A percentile compares a stretch with the other conserved stretches of the same genome.
These are phyloP conservation scores for Zelopaecilomyces penicillatus DNA, from an alignment of 2,329 filamentous ascomycete genomes.

Conservation along the genomic window DNA sequence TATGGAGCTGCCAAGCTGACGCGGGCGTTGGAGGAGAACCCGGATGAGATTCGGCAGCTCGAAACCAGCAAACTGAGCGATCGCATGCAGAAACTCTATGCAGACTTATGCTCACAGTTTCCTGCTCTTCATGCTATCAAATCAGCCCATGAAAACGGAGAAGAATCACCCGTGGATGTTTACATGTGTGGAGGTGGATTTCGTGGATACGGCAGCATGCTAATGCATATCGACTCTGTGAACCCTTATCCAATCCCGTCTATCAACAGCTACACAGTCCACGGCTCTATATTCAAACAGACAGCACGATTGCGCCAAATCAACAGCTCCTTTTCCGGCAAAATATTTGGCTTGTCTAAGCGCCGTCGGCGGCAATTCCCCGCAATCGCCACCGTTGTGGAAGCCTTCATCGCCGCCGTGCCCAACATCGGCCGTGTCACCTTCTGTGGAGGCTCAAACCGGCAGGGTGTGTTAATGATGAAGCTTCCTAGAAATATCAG, in stretches of 20 bases:
- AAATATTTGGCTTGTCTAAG: conserved; percentile 71
- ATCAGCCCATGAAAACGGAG: conserved; percentile 25
- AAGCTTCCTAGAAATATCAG: conserved; percentile 52
- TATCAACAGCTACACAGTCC: conserved; percentile 69
- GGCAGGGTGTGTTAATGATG: conserved; percentile 74
- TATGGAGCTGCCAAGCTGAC: conserved; percentile 54
- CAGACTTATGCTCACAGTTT: conserved; percentile 40
- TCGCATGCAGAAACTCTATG: conserved; percentile 54
- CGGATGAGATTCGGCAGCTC: conserved; percentile 31
- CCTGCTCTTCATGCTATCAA: conserved; percentile 36
- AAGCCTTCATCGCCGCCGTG: conserved; percentile 60
- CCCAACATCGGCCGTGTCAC: conserved; percentile 64
- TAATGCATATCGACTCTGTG: conserved; percentile 69
- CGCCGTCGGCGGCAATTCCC: conserved; percentile 73
- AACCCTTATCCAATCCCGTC: conserved; percentile 76
- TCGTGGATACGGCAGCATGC: conserved; percentile 79
- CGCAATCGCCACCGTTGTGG: conserved; percentile 73
- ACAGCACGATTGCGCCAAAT: conserved; percentile 42
- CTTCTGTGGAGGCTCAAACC: conserved; percentile 82
- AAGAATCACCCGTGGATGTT: conserved; percentile 48
- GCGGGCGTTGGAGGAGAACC: conserved; percentile 35
- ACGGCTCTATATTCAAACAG: conserved; percentile 50
- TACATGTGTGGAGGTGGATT: conserved; percentile 89
- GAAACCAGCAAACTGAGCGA: conserved; percentile 47
- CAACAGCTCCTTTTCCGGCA: conserved; percentile 42